These are phyloP conservation scores for Aspergillus saccharolyticus DNA, from an alignment of 495 filamentous ascomycete species.

Conservation along the genomic window DNA sequence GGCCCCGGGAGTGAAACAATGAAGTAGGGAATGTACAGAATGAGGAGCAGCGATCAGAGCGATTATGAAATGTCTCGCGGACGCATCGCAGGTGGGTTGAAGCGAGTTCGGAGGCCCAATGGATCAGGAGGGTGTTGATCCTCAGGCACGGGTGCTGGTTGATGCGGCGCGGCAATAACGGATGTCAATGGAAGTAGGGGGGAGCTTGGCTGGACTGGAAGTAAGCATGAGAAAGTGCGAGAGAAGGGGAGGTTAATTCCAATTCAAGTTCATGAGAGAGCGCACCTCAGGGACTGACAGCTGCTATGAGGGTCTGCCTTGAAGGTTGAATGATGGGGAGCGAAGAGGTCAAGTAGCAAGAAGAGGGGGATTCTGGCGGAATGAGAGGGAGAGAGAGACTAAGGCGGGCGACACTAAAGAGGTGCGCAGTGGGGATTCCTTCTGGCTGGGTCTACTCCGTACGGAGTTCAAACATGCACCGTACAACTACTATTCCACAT, in stretches of 20 bases:
- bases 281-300: conserved; percentile 12
- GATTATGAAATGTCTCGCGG: conserved; percentile 13
- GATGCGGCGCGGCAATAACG: conserved; percentile 12
- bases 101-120: neutral
- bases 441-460: neutral
- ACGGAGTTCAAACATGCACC: too few relatives aligned
- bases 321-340: conserved; percentile 8
- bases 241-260: neutral
- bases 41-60: conserved; percentile 6
- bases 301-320: conserved; percentile 12
- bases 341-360: conserved; percentile 19
- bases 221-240: neutral
- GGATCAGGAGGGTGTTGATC: conserved; percentile 7
- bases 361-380: conserved; percentile 4
- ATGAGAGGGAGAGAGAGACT: conserved; percentile 5
- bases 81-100: conserved; percentile 33
- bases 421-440: conserved; percentile 7
- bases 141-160: conserved; percentile 14
- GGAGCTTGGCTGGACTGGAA: neutral
- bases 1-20: conserved; percentile 8
- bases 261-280: conserved; percentile 16
- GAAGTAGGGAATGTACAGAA: conserved; percentile 5
- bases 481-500: too few relatives aligned
- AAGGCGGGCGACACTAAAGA: conserved; percentile 12
- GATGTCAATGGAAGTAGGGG: conserved; percentile 4